A percentile compares a stretch with the other conserved stretches of the same genome.
phyloP scores from a whole-genome alignment of 2,329 filamentous ascomycete species.

The Sporothrix curviconia region DNA sequence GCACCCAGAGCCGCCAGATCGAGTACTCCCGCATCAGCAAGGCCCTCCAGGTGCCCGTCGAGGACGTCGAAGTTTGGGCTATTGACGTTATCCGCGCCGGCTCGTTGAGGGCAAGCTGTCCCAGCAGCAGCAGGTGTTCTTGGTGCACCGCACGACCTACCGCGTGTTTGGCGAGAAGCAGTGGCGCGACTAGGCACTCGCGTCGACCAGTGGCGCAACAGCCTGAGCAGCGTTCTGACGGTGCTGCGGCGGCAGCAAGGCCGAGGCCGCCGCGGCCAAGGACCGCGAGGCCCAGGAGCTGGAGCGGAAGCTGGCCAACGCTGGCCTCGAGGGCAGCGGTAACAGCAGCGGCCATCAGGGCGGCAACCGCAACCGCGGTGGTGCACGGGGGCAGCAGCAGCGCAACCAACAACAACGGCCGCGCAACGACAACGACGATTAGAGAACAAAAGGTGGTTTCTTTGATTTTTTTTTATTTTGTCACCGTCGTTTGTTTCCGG shows the following conservation, averaged over 20 bases:
- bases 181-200: constrained; percentile 91
- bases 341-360: constrained; percentile 21
- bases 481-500: neutral
- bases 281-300: constrained; percentile 69
- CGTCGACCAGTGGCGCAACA: constrained; percentile 84
- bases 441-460: constrained; percentile 12
- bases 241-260: constrained; percentile 76
- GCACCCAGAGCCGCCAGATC: constrained; percentile 76
- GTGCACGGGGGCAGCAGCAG: constrained; percentile 11
- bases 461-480: neutral
- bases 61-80: constrained; percentile 96
- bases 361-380: neutral
- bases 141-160: constrained; percentile 94
- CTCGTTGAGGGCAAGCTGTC: constrained; percentile 95
- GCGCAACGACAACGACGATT: constrained; percentile 52
- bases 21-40: constrained; percentile 80
- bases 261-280: constrained; percentile 67
- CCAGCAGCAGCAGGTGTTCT: constrained; percentile 85
- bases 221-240: constrained; percentile 68
- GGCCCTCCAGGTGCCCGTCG: constrained; percentile 71
- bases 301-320: constrained; percentile 50
- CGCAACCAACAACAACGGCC: constrained; percentile 29
- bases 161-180: constrained; percentile 96
- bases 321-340: constrained; percentile 29
- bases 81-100: constrained; percentile 96